phyloP scores from a whole-genome alignment of 176 grass and related monocot species.

The Oryza punctata region DNA sequence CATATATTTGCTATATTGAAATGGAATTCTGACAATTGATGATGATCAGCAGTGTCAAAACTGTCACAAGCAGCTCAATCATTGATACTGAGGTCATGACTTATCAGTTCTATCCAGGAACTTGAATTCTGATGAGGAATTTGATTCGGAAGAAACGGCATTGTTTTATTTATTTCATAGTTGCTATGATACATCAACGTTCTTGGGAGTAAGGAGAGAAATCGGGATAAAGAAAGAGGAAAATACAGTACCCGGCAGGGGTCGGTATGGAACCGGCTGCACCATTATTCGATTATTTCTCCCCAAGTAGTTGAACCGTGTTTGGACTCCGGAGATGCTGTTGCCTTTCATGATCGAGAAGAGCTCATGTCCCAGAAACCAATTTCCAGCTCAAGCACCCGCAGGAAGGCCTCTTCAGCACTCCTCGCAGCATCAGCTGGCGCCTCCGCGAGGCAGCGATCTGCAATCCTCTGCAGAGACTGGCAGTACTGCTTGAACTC shows the following conservation, averaged over 20 bases:
- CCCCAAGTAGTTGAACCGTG: not conserved
- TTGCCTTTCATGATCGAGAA: not conserved
- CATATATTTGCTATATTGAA: not conserved
- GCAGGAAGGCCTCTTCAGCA: slow-evolving; percentile 69
- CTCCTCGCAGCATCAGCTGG: slow-evolving; percentile 43
- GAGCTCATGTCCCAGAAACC: slow-evolving; percentile 92
- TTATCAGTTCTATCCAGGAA: not conserved
- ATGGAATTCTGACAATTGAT: not conserved
- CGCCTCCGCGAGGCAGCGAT: slow-evolving; percentile 61
- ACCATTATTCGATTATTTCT: slow-evolving; percentile 43
- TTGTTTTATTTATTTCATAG: not conserved
- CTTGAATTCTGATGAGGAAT: not conserved
- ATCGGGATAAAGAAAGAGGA: not conserved
- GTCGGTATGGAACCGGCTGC: not conserved
- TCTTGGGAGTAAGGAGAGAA: not conserved
- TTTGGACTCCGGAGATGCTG: not conserved
- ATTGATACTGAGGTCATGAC: not conserved
- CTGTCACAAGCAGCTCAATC: not conserved
- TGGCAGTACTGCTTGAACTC: slow-evolving; percentile 76
- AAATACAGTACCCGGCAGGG: not conserved
- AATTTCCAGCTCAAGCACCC: slow-evolving; percentile 74
- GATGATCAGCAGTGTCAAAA: not conserved
- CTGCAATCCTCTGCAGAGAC: slow-evolving; percentile 67
- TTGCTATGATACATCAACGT: not conserved
- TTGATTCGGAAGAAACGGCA: not conserved